Evolutionary conservation across 495 filamentous ascomycete genomes (phyloP), one percentile per base, ranked within the genome.

Genomic region (Daldinia concentrica): DNA sequence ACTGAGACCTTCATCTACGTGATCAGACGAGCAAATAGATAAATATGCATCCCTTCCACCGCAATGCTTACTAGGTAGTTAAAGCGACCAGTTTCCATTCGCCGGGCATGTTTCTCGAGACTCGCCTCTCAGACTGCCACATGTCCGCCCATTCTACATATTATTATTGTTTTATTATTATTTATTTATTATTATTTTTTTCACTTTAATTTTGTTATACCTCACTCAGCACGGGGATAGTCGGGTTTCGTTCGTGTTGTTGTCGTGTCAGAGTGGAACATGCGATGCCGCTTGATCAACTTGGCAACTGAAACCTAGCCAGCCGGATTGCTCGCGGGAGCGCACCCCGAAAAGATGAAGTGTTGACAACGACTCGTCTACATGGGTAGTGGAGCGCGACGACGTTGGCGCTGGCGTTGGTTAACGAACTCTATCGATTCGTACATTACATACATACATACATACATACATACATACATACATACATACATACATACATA

Each of bases 1-100:
- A 34, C 32, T 34, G 32, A 34, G 32, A 34, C 32, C 32, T 34
- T 34, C 32, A 34, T 34, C 8, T 34, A 34, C 32, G 32, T 72
- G 64, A 67, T 64, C 64, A 68, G 65, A 61, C 64, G 58, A 68
- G 64, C 43, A 60, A 30, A 62, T 52, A 61, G 34, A 68, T 61
- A 65, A 65, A 64, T 50, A 62, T 72, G 69, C 69, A 72, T 65
- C 69, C 69, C 64, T 64, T 72, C 64, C 61, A 30, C 64, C 69
- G 64, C 64, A 55, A 60, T 30, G 36, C 48, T 65, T 67, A 64
- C 64, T 68, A 65, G 59, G 54, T 29, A 34, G 50, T 64, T 68
- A 56, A 30, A 66, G 43, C 50, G 43, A 39, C 45, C 6, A 24
- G 54, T 68, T 68, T 52, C 64, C 60, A 72, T 72, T 68, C 64